Conservation (phyloP, 2,329 filamentous ascomycete species). For the Talaromyces sp. region DNA sequence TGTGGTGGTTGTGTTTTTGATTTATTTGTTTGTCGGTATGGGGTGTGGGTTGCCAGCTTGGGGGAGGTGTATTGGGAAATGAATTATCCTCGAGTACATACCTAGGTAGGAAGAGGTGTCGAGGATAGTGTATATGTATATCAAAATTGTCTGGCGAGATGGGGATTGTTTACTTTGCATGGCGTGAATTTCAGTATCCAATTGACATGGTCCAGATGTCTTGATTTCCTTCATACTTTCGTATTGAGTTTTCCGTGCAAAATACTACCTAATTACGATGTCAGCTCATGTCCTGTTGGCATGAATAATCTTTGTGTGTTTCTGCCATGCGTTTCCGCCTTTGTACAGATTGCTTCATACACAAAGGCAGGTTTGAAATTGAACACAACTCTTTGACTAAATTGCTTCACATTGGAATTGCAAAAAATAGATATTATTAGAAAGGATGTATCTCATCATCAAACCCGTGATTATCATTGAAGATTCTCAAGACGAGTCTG, state of each 20-base stretch:
- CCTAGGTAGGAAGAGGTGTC: not conserved
- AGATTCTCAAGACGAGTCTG: conserved; percentile 39
- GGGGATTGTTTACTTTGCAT: conserved; percentile 1
- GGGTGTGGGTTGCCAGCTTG: conserved; percentile 65
- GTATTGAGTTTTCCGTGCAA: too few species aligned
- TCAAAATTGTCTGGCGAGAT: not conserved
- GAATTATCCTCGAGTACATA: not conserved
- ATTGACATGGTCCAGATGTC: not conserved
- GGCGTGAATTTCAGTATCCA: not conserved
- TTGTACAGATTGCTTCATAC: too few species aligned
- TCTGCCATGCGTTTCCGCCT: not conserved
- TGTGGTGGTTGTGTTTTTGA: conserved; percentile 61
- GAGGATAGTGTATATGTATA: conserved; percentile 1
- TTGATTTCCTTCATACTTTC: not conserved
- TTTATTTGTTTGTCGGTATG: conserved; percentile 70
- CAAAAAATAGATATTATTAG: too few species aligned
- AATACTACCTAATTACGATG: too few species aligned
- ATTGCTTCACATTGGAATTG: too few species aligned
- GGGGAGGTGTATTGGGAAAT: conserved; percentile 41
- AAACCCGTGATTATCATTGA: conserved; percentile 38
- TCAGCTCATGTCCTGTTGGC: too few species aligned
- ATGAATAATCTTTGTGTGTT: not conserved
- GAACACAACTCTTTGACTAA: too few species aligned
- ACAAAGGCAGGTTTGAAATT: too few species aligned
- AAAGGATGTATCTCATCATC: conserved; percentile 31